These are phyloP conservation scores for Populus hybrid DNA, from an alignment of 441 rosid species.

Conservation along the genomic window DNA sequence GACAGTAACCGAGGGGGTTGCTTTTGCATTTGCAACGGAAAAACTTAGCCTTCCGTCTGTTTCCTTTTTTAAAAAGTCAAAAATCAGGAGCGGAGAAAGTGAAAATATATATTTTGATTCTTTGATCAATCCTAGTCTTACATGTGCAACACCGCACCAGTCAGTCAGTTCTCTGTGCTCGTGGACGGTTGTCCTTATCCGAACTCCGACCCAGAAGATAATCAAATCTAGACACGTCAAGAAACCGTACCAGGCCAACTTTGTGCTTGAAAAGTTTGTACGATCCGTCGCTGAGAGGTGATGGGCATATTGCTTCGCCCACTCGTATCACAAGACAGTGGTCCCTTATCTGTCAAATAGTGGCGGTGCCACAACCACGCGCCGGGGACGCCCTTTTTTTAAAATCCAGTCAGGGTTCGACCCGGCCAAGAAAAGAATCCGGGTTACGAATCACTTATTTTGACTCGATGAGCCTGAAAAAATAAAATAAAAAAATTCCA, in stretches of 20 bases:
- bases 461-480: too few relatives aligned
- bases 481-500: too few relatives aligned
- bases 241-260: background rate
- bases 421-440: too few relatives aligned
- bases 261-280: background rate
- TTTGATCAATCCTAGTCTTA: background rate
- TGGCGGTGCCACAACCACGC: too few relatives aligned
- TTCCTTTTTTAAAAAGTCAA: too few relatives aligned
- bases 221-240: background rate
- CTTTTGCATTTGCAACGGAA: too few relatives aligned
- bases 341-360: background rate
- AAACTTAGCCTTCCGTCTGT: too few relatives aligned
- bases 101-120: background rate
- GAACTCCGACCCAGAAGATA: background rate
- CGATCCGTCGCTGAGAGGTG: background rate
- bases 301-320: background rate
- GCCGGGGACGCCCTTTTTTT: too few relatives aligned
- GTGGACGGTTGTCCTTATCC: constrained; percentile 19
- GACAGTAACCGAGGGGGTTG: too few relatives aligned
- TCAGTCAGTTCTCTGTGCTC: background rate
- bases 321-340: background rate
- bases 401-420: too few relatives aligned
- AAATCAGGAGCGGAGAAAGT: too few relatives aligned
- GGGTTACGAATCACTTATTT: too few relatives aligned
- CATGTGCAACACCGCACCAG: background rate